Evolutionary conservation across 495 filamentous ascomycete genomes (phyloP), one percentile per base, ranked within the genome.

Genomic region (Amphirosellinia nigrospora): DNA sequence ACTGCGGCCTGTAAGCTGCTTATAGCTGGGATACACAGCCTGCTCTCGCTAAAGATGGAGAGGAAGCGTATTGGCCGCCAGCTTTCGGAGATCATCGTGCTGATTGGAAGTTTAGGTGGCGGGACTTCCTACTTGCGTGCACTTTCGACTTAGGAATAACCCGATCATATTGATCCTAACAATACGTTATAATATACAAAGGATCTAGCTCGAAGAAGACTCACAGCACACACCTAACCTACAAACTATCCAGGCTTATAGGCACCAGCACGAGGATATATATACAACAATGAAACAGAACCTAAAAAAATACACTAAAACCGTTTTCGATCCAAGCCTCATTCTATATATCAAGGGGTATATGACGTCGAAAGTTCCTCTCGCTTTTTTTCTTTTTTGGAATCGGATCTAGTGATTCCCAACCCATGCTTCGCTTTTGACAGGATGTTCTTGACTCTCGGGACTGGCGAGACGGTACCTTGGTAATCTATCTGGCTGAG

Each of bases 301-400:
- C 50, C 50, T 8, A 30, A 53, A 15, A 30, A 16, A 3, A 11
- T 53, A n/a, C n/a, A n/a, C 21, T 19, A 53, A 26, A 28, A 21
- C 34, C 56, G 41, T 28, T 61, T 28, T 21, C 9, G 13, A 41
- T 1, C 21, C 10, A 39, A 9, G 1, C 23, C 15, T 58, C 64
- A 67, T 23, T 46, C 64, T 16, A 34, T 16, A 34, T 6, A 30
- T 69, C 64, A 5, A 63, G 8, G 0, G 67, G 68, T 30, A 74
- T 73, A 71, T 73, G 68, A n/a, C 66, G 59, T 52, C 74, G 73
- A 5, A 70, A 61, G 61, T 76, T 76, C 74, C 28, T 68, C 72
- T 69, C 69, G 64, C 50, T 65, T 69, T 59, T 48, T 73, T 59
- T 73, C 74, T 63, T 66, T 78, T 65, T 59, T 72, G 34, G 67